Evolutionary conservation across 2,329 filamentous ascomycete species (phyloP), one percentile per base, ranked within the genome.

Genomic region (Fusarium aywerte): DNA sequence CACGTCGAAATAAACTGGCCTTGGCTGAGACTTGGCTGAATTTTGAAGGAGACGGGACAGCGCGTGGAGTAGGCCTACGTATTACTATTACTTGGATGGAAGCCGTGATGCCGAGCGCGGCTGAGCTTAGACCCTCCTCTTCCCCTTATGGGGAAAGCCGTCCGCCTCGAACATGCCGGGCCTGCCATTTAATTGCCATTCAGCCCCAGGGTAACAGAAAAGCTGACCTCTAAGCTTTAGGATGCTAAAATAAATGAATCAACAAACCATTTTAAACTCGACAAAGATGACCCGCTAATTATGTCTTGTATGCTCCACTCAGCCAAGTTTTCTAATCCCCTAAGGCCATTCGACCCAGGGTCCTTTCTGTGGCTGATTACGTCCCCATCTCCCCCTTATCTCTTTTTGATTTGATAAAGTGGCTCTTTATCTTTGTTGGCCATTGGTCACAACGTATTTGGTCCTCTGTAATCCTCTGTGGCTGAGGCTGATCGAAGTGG

Each of bases 101-200:
- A 72, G 71, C 71, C 71, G 71, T 66, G 71, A 73, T 73, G 69
- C 71, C 71, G 71, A 72, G 68, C 70, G 67, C 70, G 71, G 71
- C 69, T 73, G 71, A 70, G 67, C 69, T 58, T 21, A 58, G 68
- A 42, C 71, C 63, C 63, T 66, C 35, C 55, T 62, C 1, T 25
- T 62, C 52, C 62, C 35, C 68, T 52, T 42, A 67, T 62, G n/a
- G 58, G 68, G n/a, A 54, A 68, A 67, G 61, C 61, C 33, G 32
- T 31, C 38, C 52, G 54, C 60, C 45, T 43, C 47, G 35, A 50
- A 57, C 65, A 61, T 45, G 48, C 23, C 36, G 43, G 62, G 50
- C 61, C 32, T 32, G 32, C 56, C 61, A 33, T 53, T 63, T 44
- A 58, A 71, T 69, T 51, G 50, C 40, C 27, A 39, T 6, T 20